Conservation (phyloP, 2,329 filamentous ascomycete genomes). For the Metarhizium album region DNA sequence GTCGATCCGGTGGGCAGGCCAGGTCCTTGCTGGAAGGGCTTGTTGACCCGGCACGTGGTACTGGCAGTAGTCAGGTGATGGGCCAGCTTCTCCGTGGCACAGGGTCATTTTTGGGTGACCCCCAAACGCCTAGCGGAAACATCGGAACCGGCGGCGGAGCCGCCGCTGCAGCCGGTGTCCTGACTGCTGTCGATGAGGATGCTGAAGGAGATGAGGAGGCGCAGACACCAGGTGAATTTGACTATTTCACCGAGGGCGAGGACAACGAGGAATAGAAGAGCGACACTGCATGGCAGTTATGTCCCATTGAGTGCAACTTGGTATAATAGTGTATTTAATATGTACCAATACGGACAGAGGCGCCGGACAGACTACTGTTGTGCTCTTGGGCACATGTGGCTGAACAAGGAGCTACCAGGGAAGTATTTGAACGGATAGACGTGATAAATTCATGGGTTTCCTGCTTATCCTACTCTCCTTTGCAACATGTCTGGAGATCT, state of each 20-base stretch:
- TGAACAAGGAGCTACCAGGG: not conserved
- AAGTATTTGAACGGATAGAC: not conserved
- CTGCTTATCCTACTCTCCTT: not conserved
- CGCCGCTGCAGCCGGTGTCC: conserved; percentile 64
- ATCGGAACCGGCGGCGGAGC: conserved; percentile 36
- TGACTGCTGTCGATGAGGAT: conserved; percentile 84
- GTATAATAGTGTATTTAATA: conserved; percentile 7
- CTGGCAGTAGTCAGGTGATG: conserved; percentile 23
- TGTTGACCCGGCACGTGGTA: conserved; percentile 21
- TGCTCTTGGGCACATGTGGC: not conserved
- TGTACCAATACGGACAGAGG: conserved; percentile 6
- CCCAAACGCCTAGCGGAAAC: conserved; percentile 27
- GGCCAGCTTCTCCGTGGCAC: conserved; percentile 33
- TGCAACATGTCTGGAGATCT: not conserved
- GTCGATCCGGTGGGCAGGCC: conserved; percentile 21
- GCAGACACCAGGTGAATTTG: conserved; percentile 58
- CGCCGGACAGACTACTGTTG: not conserved
- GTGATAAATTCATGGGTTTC: not conserved
- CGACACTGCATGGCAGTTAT: not conserved
- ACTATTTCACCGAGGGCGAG: conserved; percentile 63
- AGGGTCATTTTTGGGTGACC: conserved; percentile 20
- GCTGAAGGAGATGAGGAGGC: conserved; percentile 65
- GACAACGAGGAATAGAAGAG: conserved; percentile 23
- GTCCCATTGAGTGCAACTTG: not conserved
- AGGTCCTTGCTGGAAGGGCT: conserved; percentile 26